A percentile compares a stretch with the other conserved stretches of the same genome.
These are phyloP conservation scores for Rhizopus sp. DNA, from an alignment of 371 early-diverging fungal genomes.

Conservation along the genomic window DNA sequence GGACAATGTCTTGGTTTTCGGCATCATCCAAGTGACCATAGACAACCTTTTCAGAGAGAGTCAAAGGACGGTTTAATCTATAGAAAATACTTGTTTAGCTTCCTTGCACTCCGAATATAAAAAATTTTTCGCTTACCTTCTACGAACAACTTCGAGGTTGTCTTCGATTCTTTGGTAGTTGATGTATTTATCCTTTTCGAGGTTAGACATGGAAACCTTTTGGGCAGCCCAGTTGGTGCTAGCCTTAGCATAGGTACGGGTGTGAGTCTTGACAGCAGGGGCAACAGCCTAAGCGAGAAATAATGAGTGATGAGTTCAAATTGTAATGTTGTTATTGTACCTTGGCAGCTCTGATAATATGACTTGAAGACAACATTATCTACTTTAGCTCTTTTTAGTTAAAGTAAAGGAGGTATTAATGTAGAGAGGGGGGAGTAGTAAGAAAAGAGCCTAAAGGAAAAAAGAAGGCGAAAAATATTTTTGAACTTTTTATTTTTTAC, in stretches of 20 bases:
- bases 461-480: slow-evolving; percentile 12
- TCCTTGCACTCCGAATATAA: slow-evolving; percentile 9
- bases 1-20: slow-evolving; percentile 73
- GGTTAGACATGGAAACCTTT: slow-evolving; percentile 83
- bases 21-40: slow-evolving; percentile 95
- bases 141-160: slow-evolving; percentile 87
- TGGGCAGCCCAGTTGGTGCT: slow-evolving; percentile 49
- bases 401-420: slow-evolving; percentile 12
- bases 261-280: slow-evolving; percentile 30
- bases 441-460: slow-evolving; percentile 11
- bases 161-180: slow-evolving; percentile 92
- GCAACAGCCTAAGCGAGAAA: slow-evolving; percentile 28
- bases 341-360: slow-evolving; percentile 36
- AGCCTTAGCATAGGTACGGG: slow-evolving; percentile 54
- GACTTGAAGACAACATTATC: slow-evolving; percentile 36
- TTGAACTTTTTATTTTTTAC: slow-evolving; percentile 53
- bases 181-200: slow-evolving; percentile 85
- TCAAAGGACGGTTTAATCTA: slow-evolving; percentile 78
- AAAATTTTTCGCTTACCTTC: slow-evolving; percentile 61
- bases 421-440: slow-evolving; percentile 23
- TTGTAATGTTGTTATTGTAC: slow-evolving; percentile 7
- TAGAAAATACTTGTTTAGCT: neutral
- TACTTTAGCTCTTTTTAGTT: slow-evolving; percentile 19
- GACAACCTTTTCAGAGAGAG: slow-evolving; percentile 93
- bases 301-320: neutral